Conservation (phyloP, 371 early-diverging fungal genomes). For the Rhizomucor pusillus region DNA sequence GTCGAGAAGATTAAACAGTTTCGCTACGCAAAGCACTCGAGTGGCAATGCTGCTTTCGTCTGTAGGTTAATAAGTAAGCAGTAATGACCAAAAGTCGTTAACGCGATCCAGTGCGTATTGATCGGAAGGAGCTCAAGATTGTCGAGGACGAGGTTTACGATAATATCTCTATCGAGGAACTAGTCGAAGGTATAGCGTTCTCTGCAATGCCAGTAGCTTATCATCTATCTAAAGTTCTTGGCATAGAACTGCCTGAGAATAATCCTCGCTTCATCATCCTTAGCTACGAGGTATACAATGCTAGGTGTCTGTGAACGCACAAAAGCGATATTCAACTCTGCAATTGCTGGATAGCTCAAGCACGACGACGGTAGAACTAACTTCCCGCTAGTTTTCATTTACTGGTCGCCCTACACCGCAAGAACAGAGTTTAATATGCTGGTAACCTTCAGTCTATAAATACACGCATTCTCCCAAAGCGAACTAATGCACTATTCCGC, state of each 20-base stretch:
- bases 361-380: slow-evolving; percentile 65
- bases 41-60: slow-evolving; percentile 59
- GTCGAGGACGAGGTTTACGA: slow-evolving; percentile 56
- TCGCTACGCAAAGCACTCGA: slow-evolving; percentile 56
- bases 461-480: not conserved
- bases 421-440: slow-evolving; percentile 61
- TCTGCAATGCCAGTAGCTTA: not conserved
- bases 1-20: slow-evolving; percentile 55
- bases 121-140: slow-evolving; percentile 49
- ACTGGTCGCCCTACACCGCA: slow-evolving; percentile 61
- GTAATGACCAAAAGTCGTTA: no score
- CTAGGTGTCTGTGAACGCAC: not conserved
- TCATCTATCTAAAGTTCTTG: not conserved
- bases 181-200: slow-evolving; percentile 46
- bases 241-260: slow-evolving; percentile 66
- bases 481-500: slow-evolving; percentile 1
- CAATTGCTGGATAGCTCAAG: slow-evolving; percentile 33
- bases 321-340: not conserved
- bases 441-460: slow-evolving; percentile 21
- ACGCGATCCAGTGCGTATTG: slow-evolving; percentile 51
- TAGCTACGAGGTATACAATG: slow-evolving; percentile 53
- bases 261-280: slow-evolving; percentile 67
- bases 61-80: slow-evolving; percentile 34
- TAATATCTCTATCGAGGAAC: slow-evolving; percentile 52
- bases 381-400: slow-evolving; percentile 65